phyloP scores from a whole-genome alignment of 108 stramenopile genomes.

The Conticribra guillardii region DNA sequence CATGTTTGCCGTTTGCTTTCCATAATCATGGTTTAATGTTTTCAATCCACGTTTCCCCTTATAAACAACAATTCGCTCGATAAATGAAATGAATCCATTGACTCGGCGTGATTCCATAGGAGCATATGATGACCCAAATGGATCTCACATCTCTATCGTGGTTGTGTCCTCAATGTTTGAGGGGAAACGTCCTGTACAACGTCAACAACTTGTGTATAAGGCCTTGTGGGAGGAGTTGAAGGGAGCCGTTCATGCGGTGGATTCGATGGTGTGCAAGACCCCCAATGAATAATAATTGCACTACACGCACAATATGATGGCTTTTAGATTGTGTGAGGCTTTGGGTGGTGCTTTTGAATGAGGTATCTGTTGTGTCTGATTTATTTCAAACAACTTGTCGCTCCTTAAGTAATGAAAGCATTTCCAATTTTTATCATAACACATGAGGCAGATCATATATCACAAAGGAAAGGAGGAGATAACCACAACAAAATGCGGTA shows the following conservation, averaged over 20 bases:
- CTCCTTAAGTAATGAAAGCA: no score
- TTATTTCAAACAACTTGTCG: no score
- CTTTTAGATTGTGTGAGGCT: no score
- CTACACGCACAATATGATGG: no score
- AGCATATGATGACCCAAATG: constrained; percentile 92
- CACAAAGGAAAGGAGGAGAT: no score
- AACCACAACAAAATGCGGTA: no score
- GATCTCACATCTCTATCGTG: constrained; percentile 86
- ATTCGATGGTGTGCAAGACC: constrained; percentile 91
- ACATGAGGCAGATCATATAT: no score
- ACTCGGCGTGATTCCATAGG: constrained; percentile 17
- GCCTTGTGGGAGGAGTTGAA: constrained; percentile 93
- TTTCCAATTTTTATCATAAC: no score
- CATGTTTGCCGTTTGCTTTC: no score
- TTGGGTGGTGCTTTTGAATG: no score
- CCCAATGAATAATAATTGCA: constrained; percentile 67
- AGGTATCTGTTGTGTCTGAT: no score
- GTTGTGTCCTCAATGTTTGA: constrained; percentile 80
- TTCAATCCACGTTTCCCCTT: no score
- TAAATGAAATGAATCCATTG: background rate
- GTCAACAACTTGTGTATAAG: constrained; percentile 94
- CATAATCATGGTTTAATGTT: background rate
- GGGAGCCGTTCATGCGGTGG: constrained; percentile 91
- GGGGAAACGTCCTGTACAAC: constrained; percentile 84
- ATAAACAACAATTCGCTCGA: background rate